Conservation (phyloP, 2,329 filamentous ascomycete genomes). For the Ascochyta clinopodiicola region DNA sequence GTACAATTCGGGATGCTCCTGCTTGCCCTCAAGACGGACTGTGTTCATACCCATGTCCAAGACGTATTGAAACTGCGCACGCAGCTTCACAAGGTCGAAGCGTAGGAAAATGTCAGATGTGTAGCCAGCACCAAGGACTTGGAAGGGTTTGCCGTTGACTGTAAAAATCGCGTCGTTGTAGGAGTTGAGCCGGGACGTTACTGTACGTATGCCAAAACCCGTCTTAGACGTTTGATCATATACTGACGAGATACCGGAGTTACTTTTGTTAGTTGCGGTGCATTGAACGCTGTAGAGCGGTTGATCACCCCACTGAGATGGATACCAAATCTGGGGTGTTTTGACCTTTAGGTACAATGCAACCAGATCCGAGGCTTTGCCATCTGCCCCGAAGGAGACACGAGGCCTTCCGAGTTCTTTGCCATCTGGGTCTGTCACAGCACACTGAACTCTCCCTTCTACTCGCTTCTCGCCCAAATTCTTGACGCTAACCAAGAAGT, state of each 20-base stretch:
- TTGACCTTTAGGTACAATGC: conserved; percentile 48
- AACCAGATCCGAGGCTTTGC: conserved; percentile 48
- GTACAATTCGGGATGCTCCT: conserved; percentile 68
- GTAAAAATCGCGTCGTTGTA: conserved; percentile 63
- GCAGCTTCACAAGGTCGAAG: conserved; percentile 59
- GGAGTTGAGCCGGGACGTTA: conserved; percentile 59
- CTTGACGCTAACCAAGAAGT: conserved; percentile 30
- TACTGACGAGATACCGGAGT: conserved; percentile 24
- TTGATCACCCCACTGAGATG: conserved; percentile 64
- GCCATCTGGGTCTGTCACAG: conserved; percentile 11
- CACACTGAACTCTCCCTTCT: conserved; percentile 13
- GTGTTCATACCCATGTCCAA: conserved; percentile 70
- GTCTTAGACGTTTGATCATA: conserved; percentile 47
- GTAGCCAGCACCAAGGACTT: conserved; percentile 67
- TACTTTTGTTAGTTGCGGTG: conserved; percentile 14
- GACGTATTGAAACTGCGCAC: conserved; percentile 59
- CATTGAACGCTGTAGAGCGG: conserved; percentile 56
- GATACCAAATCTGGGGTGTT: conserved; percentile 66
- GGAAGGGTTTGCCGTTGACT: conserved; percentile 65
- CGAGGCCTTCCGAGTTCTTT: conserved; percentile 18
- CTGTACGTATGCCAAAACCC: conserved; percentile 62
- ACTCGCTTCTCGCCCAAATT: conserved; percentile 20
- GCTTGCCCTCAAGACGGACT: conserved; percentile 68
- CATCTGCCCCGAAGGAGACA: conserved; percentile 11
- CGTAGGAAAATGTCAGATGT: conserved; percentile 67